Percentiles rank a stretch among this genome's conserved stretches.
Conservation (phyloP, 2,329 filamentous ascomycete genomes). For the Pezicula radicicola region DNA sequence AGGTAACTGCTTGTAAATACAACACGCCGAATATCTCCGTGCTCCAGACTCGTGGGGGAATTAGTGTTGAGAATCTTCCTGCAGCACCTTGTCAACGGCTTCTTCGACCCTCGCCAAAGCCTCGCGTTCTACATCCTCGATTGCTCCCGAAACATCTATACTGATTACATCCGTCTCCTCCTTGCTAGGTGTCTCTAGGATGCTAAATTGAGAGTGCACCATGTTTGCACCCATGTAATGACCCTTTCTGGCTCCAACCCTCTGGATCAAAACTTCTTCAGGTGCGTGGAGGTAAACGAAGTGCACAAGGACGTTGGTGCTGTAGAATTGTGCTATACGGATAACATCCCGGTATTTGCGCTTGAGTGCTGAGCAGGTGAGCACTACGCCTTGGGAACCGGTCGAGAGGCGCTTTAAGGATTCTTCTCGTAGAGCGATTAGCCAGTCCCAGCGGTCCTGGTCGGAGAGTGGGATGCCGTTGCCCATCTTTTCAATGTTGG, state of each 20-base stretch:
- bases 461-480: conserved; percentile 82
- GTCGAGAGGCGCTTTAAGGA: conserved; percentile 49
- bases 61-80: conserved; percentile 6
- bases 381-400: conserved; percentile 73
- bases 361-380: conserved; percentile 95
- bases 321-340: conserved; percentile 74
- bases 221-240: conserved; percentile 97
- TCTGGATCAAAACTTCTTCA: conserved; percentile 70
- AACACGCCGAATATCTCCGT: neutral
- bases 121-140: conserved; percentile 58
- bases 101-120: conserved; percentile 52
- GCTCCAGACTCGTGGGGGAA: too few relatives aligned
- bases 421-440: conserved; percentile 72
- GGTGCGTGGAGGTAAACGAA: conserved; percentile 87
- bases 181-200: conserved; percentile 74
- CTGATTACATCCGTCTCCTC: conserved; percentile 71
- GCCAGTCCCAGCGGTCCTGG: conserved; percentile 96
- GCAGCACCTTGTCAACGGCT: conserved; percentile 13
- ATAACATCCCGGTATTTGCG: conserved; percentile 95
- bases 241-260: conserved; percentile 71
- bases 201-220: conserved; percentile 89
- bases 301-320: conserved; percentile 73
- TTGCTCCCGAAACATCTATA: conserved; percentile 61
- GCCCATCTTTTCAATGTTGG: conserved; percentile 91
- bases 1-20: neutral